Evolutionary conservation across 176 grass and related monocot genomes (phyloP).

Genomic region (Carex myosuroides): DNA sequence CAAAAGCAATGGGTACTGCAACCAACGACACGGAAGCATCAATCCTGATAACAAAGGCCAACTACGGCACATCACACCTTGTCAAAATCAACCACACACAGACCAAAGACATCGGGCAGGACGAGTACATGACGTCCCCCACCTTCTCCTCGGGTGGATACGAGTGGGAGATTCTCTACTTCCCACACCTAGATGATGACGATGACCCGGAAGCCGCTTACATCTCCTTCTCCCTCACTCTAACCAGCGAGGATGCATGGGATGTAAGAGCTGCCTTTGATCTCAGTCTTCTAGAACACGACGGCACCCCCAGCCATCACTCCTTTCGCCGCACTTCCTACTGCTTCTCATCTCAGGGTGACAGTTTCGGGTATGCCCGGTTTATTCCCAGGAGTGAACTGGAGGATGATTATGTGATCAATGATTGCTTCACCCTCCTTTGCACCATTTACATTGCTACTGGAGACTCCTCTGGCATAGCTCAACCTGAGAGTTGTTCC

Average conservation of each 20-base stretch:
- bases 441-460: slow-evolving; percentile 7
- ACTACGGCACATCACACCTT: background rate
- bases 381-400: background rate
- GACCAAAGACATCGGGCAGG: background rate
- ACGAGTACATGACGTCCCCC: background rate
- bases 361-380: background rate
- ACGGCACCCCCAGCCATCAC: background rate
- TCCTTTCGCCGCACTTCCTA: background rate
- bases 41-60: background rate
- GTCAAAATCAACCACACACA: slow-evolving; percentile 13
- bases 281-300: background rate
- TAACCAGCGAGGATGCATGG: background rate
- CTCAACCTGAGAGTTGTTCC: background rate
- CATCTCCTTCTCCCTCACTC: slow-evolving; percentile 3
- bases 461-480: background rate
- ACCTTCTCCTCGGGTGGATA: slow-evolving; percentile 22
- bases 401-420: slow-evolving; percentile 15
- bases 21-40: background rate
- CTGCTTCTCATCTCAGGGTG: background rate
- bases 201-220: background rate
- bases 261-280: slow-evolving; percentile 7
- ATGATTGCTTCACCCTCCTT: background rate
- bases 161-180: slow-evolving; percentile 17
- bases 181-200: background rate
- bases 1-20: background rate